Evolutionary conservation across 495 filamentous ascomycete genomes (phyloP).

Genomic region (Pseudevernia furfuracea): DNA sequence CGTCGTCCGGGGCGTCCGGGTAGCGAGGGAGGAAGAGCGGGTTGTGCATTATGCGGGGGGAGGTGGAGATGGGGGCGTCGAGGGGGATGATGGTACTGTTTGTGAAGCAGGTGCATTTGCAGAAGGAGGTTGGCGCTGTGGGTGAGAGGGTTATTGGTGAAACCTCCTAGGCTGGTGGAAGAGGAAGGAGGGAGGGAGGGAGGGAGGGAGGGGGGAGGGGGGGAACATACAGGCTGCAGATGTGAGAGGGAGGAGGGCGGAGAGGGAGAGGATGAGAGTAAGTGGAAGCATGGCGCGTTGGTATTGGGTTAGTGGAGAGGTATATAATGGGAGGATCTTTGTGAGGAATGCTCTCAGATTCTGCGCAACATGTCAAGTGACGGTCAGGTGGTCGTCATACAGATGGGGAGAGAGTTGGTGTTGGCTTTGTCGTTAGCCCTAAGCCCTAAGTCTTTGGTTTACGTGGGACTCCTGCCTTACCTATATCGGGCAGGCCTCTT

Average conservation of each 20-base stretch:
- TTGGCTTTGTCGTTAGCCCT: no score
- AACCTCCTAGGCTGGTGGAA: neutral
- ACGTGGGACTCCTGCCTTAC: no score
- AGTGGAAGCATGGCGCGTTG: neutral
- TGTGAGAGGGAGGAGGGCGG: constrained; percentile 13
- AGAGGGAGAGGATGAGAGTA: constrained; percentile 4
- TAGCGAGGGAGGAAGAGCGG: constrained; percentile 27
- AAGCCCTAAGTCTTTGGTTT: neutral
- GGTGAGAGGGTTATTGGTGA: neutral
- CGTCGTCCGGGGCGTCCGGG: constrained; percentile 25
- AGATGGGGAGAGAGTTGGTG: no score
- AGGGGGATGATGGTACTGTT: constrained; percentile 87
- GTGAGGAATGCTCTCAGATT: neutral
- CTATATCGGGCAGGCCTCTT: no score
- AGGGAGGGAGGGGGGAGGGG: no score
- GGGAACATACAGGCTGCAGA: constrained; percentile 19
- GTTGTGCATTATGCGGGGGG: constrained; percentile 23
- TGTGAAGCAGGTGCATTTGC: constrained; percentile 93
- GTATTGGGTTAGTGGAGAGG: neutral
- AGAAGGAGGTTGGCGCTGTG: constrained; percentile 65
- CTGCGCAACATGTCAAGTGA: neutral
- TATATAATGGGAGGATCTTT: neutral
- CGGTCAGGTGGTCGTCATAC: neutral
- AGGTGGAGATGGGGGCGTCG: constrained; percentile 39
- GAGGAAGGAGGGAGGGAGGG: neutral